phyloP scores from a whole-genome alignment of 2,329 filamentous ascomycete species.

The Phaeosphaeriaceae sp. region DNA sequence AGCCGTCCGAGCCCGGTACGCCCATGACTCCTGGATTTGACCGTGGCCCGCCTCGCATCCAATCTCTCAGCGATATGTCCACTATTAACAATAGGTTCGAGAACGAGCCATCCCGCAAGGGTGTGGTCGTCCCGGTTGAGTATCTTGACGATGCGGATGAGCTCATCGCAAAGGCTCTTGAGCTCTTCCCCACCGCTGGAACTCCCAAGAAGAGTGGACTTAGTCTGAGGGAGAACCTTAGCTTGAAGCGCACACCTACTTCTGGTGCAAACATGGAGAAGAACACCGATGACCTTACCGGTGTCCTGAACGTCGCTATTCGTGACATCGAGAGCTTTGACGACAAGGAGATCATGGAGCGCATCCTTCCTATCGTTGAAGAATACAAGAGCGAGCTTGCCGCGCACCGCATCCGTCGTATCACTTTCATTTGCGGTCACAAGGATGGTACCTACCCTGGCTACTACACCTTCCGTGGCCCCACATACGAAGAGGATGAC shows the following conservation, averaged over 20 bases:
- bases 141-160: slow-evolving; percentile 97
- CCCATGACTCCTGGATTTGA: slow-evolving; percentile 72
- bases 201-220: slow-evolving; percentile 62
- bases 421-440: slow-evolving; percentile 96
- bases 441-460: slow-evolving; percentile 93
- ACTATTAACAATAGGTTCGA: slow-evolving; percentile 78
- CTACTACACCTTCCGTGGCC: slow-evolving; percentile 98
- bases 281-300: slow-evolving; percentile 78
- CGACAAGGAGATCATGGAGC: slow-evolving; percentile 79
- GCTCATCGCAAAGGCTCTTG: slow-evolving; percentile 80
- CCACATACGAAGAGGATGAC: slow-evolving; percentile 85
- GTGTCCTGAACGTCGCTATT: slow-evolving; percentile 91
- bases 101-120: slow-evolving; percentile 80
- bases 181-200: slow-evolving; percentile 72
- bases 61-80: slow-evolving; percentile 96
- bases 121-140: slow-evolving; percentile 90
- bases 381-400: slow-evolving; percentile 85
- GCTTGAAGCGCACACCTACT: slow-evolving; percentile 71
- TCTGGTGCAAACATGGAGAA: slow-evolving; percentile 53
- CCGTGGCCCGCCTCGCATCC: slow-evolving; percentile 72
- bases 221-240: slow-evolving; percentile 48
- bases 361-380: slow-evolving; percentile 77
- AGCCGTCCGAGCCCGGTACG: slow-evolving; percentile 78
- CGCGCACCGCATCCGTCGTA: slow-evolving; percentile 79
- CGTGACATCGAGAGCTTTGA: slow-evolving; percentile 84